Evolutionary conservation across 768 basidiomycete species (phyloP).

Genomic region (Tylopilus sp.): DNA sequence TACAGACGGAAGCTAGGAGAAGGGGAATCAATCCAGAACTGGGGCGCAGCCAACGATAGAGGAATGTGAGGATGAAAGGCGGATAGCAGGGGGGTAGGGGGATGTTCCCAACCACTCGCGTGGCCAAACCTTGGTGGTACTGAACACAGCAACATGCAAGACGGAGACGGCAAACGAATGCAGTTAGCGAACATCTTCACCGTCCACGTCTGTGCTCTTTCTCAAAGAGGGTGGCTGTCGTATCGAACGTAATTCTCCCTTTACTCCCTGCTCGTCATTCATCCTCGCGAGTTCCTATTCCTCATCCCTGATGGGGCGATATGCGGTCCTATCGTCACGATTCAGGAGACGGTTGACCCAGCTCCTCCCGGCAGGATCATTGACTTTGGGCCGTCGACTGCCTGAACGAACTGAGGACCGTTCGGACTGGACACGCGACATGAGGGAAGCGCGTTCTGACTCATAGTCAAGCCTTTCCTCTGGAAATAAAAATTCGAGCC

Average conservation of each 20-base stretch:
- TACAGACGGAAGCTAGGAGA: conserved; percentile 9
- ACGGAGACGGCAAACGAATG: conserved; percentile 1
- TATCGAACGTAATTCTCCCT: conserved; percentile 21
- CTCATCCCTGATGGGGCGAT: conserved; percentile 44
- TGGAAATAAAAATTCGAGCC: conserved; percentile 17
- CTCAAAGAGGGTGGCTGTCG: conserved; percentile 14
- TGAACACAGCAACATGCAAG: conserved; percentile 5
- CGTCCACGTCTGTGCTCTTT: conserved; percentile 3
- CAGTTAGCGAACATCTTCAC: conserved; percentile 8
- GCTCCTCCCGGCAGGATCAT: conserved; percentile 28
- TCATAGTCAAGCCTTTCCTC: conserved; percentile 67
- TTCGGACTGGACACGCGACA: conserved; percentile 38
- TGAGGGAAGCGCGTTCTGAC: conserved; percentile 57
- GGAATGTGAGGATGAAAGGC: conserved; percentile 29
- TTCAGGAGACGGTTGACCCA: conserved; percentile 54
- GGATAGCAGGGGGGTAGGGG: conserved; percentile 2
- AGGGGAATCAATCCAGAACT: conserved; percentile 3
- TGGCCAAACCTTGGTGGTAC: conserved; percentile 3
- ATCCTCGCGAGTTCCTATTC: conserved; percentile 61
- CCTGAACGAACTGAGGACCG: conserved; percentile 33
- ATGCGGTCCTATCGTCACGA: conserved; percentile 38
- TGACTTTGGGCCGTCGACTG: conserved; percentile 21
- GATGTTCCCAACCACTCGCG: conserved; percentile 6
- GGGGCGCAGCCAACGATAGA: not conserved
- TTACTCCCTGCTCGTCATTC: conserved; percentile 33